phyloP scores from a whole-genome alignment of 352 stramenopile genomes.

The Sclerospora graminicola region DNA sequence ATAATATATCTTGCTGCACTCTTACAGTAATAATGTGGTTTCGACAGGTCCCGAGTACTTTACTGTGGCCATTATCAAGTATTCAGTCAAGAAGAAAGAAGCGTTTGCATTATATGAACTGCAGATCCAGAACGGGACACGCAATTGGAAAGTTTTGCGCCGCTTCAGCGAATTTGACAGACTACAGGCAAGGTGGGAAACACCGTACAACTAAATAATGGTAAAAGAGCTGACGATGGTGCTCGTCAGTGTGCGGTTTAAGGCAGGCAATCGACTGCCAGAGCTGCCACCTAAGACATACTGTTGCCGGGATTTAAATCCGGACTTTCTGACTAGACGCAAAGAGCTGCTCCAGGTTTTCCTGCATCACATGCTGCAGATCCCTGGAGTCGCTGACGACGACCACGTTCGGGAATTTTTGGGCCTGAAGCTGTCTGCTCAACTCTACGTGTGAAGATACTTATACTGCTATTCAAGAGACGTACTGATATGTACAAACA shows the following conservation, averaged over 20 bases:
- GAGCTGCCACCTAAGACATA: constrained; percentile 56
- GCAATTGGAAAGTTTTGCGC: constrained; percentile 53
- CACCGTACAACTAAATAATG: not conserved
- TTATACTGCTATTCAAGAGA: not conserved
- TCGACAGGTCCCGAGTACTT: constrained; percentile 58
- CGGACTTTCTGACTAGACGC: constrained; percentile 47
- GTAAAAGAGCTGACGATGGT: constrained; percentile 2
- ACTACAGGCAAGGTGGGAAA: constrained; percentile 33
- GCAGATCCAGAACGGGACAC: constrained; percentile 55
- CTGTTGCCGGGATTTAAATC: constrained; percentile 64
- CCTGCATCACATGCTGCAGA: constrained; percentile 50
- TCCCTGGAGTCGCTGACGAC: constrained; percentile 49
- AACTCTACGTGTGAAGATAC: constrained; percentile 43
- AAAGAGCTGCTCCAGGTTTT: constrained; percentile 44
- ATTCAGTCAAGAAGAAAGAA: constrained; percentile 37
- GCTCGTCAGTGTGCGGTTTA: constrained; percentile 33
- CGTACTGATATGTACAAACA: constrained; percentile 1
- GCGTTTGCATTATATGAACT: constrained; percentile 57
- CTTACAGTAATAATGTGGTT: too few relatives aligned
- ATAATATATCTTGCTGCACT: not conserved
- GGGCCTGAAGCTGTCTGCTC: constrained; percentile 41
- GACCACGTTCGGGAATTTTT: constrained; percentile 48
- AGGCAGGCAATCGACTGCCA: constrained; percentile 32
- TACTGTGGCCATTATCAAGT: constrained; percentile 47
- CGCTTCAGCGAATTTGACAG: constrained; percentile 68